Percentiles rank a stretch among this genome's conserved stretches.
Conservation (phyloP, 83 land plant species). For the Thuja plicata region DNA sequence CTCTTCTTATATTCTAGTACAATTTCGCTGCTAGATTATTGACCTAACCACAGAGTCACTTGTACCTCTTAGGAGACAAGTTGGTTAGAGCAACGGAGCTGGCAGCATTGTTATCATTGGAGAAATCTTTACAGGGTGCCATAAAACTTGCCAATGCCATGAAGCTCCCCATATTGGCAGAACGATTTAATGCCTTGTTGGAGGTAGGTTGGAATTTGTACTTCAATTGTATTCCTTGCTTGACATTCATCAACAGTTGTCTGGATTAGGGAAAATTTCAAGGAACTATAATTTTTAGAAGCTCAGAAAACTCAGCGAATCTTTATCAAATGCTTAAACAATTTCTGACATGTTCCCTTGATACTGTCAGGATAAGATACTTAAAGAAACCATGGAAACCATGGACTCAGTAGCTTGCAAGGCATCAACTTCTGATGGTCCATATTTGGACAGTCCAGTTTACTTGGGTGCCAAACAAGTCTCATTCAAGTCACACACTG, state of each 20-base stretch:
- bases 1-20: neutral
- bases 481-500: neutral
- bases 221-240: neutral
- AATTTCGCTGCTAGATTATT: neutral
- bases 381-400: slow-evolving; percentile 25
- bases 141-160: slow-evolving; percentile 85
- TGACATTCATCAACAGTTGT: neutral
- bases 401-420: neutral
- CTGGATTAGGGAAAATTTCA: neutral
- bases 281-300: neutral
- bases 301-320: neutral
- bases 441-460: neutral
- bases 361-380: slow-evolving; percentile 44
- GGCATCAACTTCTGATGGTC: neutral
- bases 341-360: neutral
- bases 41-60: neutral
- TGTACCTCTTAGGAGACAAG: slow-evolving; percentile 75
- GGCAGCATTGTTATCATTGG: slow-evolving; percentile 63
- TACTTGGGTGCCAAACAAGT: neutral
- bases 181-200: slow-evolving; percentile 63
- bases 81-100: slow-evolving; percentile 89
- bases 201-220: slow-evolving; percentile 56
- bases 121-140: slow-evolving; percentile 89
- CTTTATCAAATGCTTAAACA: neutral
- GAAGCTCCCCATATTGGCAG: slow-evolving; percentile 88